Conservation (phyloP, 78 protist genomes). For the slime mould (Dictyostelium discoideum) region dicty_2.7 NC_007089.4:3288001-3288500, state of each 20-base stretch:
- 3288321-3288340: constrained; percentile 96
- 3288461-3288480: background rate
- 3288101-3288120: constrained; percentile 97
- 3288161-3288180: constrained; percentile 96
- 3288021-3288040: too few relatives aligned
- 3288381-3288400: constrained; percentile 71
- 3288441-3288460: too few relatives aligned
- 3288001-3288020: background rate
- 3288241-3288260: too few relatives aligned
- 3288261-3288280: too few relatives aligned
- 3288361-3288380: constrained; percentile 78
- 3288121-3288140: constrained; percentile 93
- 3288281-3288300: too few relatives aligned
- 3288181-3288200: constrained; percentile 91
- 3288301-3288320: too few relatives aligned
- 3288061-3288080: background rate
- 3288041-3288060: background rate
- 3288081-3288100: constrained; percentile 93
- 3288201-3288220: constrained; percentile 93
- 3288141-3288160: constrained; percentile 89
- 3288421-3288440: background rate
- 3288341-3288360: constrained; percentile 94
- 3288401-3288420: constrained; percentile 77
- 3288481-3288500: background rate
- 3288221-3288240: constrained; percentile 36